These are phyloP conservation scores for Lentinula aciculospora DNA, from an alignment of 768 basidiomycete species.

Conservation along the genomic window DNA sequence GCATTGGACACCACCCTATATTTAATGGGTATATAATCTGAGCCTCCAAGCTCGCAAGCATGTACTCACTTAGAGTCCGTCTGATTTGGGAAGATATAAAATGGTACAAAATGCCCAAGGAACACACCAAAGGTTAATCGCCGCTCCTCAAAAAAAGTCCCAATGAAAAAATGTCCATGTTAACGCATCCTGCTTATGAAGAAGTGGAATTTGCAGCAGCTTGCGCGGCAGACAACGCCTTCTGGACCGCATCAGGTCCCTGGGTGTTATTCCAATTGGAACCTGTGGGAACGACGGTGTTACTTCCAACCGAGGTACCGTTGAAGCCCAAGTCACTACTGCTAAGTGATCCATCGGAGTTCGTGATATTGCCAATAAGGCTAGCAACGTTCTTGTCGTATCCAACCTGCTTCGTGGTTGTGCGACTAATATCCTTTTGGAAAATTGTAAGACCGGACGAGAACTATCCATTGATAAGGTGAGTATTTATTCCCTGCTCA, in stretches of 20 bases:
- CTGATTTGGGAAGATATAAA: not conserved
- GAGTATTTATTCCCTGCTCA: not conserved
- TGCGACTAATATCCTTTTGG: conserved; percentile 15
- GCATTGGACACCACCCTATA: no score
- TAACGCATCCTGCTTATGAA: not conserved
- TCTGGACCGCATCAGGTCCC: conserved; percentile 7
- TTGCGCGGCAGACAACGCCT: conserved; percentile 7
- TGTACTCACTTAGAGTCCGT: not conserved
- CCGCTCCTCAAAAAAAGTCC: not conserved
- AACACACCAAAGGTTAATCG: not conserved
- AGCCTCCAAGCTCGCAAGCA: no score
- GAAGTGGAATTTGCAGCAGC: not conserved
- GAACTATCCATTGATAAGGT: not conserved
- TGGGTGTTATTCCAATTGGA: conserved; percentile 11
- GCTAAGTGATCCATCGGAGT: conserved; percentile 15
- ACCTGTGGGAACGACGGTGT: conserved; percentile 8
- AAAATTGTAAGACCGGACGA: conserved; percentile 13
- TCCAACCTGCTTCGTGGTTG: conserved; percentile 14
- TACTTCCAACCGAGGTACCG: conserved; percentile 10
- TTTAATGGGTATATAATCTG: no score
- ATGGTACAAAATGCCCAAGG: not conserved
- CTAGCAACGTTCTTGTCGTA: conserved; percentile 14
- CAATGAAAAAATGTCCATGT: not conserved
- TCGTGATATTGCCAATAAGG: conserved; percentile 13
- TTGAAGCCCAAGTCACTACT: conserved; percentile 10